Evolutionary conservation across 306 rosid species (phyloP).

Genomic region (Adenanthera pavonina): DNA sequence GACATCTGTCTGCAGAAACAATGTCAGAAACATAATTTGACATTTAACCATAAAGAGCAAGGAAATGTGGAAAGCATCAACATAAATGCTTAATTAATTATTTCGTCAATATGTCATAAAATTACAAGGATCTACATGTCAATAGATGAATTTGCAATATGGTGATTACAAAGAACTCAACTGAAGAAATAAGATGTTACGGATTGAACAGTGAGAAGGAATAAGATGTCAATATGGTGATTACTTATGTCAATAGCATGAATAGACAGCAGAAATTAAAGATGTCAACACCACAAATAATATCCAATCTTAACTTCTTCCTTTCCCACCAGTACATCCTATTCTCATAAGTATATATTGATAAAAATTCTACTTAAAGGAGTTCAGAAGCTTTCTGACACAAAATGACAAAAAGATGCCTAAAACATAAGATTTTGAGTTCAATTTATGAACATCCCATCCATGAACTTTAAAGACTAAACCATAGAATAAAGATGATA

Average conservation of each 20-base stretch:
- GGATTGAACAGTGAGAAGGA: neutral
- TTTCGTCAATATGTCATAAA: neutral
- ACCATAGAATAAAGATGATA: slow-evolving; percentile 30
- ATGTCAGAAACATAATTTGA: slow-evolving; percentile 34
- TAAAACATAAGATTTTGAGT: slow-evolving; percentile 1
- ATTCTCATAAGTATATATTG: neutral
- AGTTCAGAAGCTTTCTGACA: slow-evolving; percentile 18
- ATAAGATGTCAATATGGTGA: too few relatives aligned
- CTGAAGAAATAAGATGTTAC: neutral
- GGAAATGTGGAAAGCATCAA: slow-evolving; percentile 3
- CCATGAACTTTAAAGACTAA: slow-evolving; percentile 19
- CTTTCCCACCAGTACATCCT: neutral
- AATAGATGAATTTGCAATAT: neutral
- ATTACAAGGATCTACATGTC: slow-evolving; percentile 17
- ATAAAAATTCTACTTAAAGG: neutral
- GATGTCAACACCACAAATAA: neutral
- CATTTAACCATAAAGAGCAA: slow-evolving; percentile 18
- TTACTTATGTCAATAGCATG: neutral
- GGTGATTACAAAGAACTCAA: neutral
- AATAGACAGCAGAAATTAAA: neutral
- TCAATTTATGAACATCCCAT: slow-evolving; percentile 20
- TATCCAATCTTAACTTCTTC: neutral
- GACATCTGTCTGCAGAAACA: slow-evolving; percentile 71
- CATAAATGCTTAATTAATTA: neutral
- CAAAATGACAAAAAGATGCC: neutral